Percentiles rank a stretch among this genome's conserved stretches.
Conservation (phyloP, 441 rosid species). For the Erodium moschatum region DNA sequence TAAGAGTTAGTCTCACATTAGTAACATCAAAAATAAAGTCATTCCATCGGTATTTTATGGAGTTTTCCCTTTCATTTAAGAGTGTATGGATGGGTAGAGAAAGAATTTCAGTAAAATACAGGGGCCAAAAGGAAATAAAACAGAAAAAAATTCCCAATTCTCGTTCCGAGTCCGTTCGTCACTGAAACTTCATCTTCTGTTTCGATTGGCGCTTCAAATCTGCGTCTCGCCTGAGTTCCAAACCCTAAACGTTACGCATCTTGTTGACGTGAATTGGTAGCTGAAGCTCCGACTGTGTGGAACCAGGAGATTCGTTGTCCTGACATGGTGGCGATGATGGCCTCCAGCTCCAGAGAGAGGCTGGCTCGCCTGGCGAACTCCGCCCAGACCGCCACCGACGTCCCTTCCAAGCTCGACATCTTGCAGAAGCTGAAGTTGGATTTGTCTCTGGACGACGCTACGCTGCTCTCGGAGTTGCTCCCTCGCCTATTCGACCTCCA, state of each 20-base stretch:
- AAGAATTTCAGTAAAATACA: not conserved
- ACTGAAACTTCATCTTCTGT: not conserved
- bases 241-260: not conserved
- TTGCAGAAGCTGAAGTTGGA: constrained; percentile 51
- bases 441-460: constrained; percentile 35
- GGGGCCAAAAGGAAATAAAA: not conserved
- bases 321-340: constrained; percentile 50
- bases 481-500: constrained; percentile 68
- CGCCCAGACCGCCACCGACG: constrained; percentile 44
- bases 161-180: constrained; percentile 1
- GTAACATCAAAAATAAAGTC: too few species aligned
- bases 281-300: constrained; percentile 1
- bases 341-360: constrained; percentile 44
- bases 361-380: constrained; percentile 44
- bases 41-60: too few species aligned
- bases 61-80: too few species aligned
- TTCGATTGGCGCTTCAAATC: constrained; percentile 1
- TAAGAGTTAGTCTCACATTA: too few species aligned
- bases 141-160: not conserved
- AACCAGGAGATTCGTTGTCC: not conserved
- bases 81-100: not conserved
- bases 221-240: not conserved
- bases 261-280: not conserved
- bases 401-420: constrained; percentile 60
- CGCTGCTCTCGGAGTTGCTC: constrained; percentile 50